Evolutionary conservation across 129 eudicot species (phyloP), one percentile per base, ranked within the genome.

Genomic region (Centella asiatica): DNA sequence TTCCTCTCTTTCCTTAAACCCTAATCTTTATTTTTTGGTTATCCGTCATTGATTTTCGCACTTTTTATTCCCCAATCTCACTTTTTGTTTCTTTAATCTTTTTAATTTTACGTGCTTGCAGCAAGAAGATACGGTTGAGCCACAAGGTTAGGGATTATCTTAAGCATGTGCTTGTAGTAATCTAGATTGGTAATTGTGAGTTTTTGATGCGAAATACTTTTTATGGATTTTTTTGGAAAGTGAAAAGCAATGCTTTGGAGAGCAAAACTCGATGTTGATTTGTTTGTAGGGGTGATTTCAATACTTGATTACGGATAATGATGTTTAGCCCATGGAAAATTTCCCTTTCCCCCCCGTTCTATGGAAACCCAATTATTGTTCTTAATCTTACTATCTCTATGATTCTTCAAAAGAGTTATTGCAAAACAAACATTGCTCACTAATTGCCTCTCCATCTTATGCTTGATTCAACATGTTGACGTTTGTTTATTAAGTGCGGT

Each of bases 121-220:
- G 99, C 77, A 87, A 85, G 84, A 87, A 82, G 87, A 93, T 93
- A 37, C 81, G 99, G 32, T 1, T 77, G 62, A 93, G 81, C 70
- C 83, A 84, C 61, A 93, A 93, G 96, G 96, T 92, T 63, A 79
- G 83, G 61, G 3, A 37, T 55, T 32, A 26, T 53, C 8, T 33
- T 52, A 18, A 42, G 26, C 18, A 26, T 31, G 28, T 64, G 19
- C 28, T 20, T 52, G 10, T 54, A 23, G n/a, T 3, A 25, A 6
- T 54, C 14, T 54, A 54, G 37, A 20, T 54, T 54, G 60, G 4
- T 57, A 6, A 57, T 57, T 57, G 23, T 53, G 42, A 33, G 2
- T 29, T 60, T 36, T 15, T 32, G 3, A 33, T 0, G 27, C 34
- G 40, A 28, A 5, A 25, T 31, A 4, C 7, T 5, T 0, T 15